Percentiles rank a stretch among this genome's conserved stretches.
Conservation (phyloP, 805 yeast species). For the Sugiyamaella valdiviana region DNA sequence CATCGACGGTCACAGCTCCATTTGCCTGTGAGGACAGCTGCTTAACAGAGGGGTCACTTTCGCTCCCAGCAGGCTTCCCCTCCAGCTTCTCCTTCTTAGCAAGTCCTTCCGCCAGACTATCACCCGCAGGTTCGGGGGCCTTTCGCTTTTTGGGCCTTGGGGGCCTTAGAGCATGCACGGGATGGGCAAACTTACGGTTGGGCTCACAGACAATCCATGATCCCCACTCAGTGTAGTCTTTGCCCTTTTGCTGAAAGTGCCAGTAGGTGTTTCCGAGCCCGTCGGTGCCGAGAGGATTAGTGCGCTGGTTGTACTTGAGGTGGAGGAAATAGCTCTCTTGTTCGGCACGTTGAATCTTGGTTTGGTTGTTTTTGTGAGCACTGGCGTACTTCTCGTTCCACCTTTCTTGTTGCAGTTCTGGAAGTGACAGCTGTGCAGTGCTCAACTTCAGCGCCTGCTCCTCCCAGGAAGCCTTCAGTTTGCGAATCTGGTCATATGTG, state of each 20-base stretch:
- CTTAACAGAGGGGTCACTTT: too few relatives aligned
- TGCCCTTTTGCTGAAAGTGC: slow-evolving; percentile 32
- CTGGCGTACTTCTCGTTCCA: slow-evolving; percentile 25
- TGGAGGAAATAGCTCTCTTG: slow-evolving; percentile 24
- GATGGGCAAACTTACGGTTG: slow-evolving; percentile 13
- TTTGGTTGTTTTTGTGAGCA: slow-evolving; percentile 23
- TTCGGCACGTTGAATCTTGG: slow-evolving; percentile 25
- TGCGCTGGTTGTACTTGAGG: slow-evolving; percentile 30
- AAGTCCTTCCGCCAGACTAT: background rate
- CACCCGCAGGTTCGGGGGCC: background rate
- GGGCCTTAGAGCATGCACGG: slow-evolving; percentile 4
- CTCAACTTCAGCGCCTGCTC: slow-evolving; percentile 21
- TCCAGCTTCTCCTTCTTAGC: background rate
- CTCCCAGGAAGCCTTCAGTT: slow-evolving; percentile 22
- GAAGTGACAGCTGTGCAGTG: slow-evolving; percentile 20
- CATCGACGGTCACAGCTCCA: too few relatives aligned
- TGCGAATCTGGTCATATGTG: slow-evolving; percentile 25
- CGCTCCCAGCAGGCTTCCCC: background rate
- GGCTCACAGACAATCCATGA: slow-evolving; percentile 30
- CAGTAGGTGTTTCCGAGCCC: slow-evolving; percentile 32
- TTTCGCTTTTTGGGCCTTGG: background rate
- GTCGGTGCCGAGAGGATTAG: slow-evolving; percentile 31
- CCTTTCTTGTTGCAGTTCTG: slow-evolving; percentile 21
- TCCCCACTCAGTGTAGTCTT: slow-evolving; percentile 30
- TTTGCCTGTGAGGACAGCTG: too few relatives aligned